phyloP scores from a whole-genome alignment of 768 basidiomycete species.

The Leucogyrophana mollusca region DNA sequence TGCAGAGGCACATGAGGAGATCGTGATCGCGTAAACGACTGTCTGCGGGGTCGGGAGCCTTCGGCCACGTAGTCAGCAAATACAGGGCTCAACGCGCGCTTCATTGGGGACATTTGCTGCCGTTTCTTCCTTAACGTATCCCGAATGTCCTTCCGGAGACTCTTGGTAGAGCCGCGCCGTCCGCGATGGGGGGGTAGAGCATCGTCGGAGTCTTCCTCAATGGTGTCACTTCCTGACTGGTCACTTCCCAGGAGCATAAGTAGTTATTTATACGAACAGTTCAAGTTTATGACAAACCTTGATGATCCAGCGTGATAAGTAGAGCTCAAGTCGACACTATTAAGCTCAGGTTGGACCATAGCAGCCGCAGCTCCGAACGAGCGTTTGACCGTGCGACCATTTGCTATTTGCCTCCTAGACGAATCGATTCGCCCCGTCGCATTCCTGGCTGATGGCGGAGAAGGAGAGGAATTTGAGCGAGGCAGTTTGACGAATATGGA shows the following conservation, averaged over 20 bases:
- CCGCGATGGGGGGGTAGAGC: constrained; percentile 43
- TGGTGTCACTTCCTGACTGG: constrained; percentile 48
- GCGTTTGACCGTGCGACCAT: constrained; percentile 24
- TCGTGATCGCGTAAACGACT: constrained; percentile 68
- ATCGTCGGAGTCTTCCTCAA: constrained; percentile 61
- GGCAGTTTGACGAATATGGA: constrained; percentile 62
- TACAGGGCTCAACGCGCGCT: constrained; percentile 21
- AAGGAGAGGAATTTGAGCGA: constrained; percentile 77
- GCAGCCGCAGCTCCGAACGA: constrained; percentile 18
- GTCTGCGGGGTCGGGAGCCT: constrained; percentile 36
- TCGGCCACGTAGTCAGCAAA: constrained; percentile 26
- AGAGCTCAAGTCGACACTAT: constrained; percentile 71
- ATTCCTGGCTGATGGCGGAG: constrained; percentile 61
- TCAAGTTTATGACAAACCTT: constrained; percentile 44
- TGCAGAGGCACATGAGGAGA: constrained; percentile 53
- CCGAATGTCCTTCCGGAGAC: constrained; percentile 24
- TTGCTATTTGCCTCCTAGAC: constrained; percentile 36
- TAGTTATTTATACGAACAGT: not conserved
- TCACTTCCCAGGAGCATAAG: constrained; percentile 37
- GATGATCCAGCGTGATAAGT: constrained; percentile 88
- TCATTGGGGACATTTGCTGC: constrained; percentile 22
- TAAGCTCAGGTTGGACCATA: constrained; percentile 19
- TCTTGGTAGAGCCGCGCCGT: constrained; percentile 34
- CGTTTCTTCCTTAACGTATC: constrained; percentile 27
- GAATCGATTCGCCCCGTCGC: constrained; percentile 49